Evolutionary conservation across 1,284 basidiomycete species (phyloP).

Genomic region (Leccinum griseonigrum): DNA sequence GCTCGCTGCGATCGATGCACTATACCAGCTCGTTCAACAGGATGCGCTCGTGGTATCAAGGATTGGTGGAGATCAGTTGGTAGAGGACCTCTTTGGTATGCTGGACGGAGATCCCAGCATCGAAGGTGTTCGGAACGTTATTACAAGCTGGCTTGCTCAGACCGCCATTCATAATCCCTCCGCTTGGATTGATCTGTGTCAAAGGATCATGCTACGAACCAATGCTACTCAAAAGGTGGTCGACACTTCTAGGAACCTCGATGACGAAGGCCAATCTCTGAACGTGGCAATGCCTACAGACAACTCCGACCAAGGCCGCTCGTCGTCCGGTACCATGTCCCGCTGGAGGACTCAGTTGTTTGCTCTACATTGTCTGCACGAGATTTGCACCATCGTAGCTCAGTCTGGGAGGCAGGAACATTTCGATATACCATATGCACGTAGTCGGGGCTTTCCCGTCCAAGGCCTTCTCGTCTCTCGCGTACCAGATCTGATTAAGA

Average conservation of each 20-base stretch:
- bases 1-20: slow-evolving; percentile 90
- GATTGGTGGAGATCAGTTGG: slow-evolving; percentile 90
- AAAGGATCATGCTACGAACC: slow-evolving; percentile 91
- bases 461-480: slow-evolving; percentile 70
- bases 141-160: slow-evolving; percentile 93
- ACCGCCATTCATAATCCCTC: slow-evolving; percentile 91
- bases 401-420: slow-evolving; percentile 78
- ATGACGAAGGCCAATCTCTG: slow-evolving; percentile 91
- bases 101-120: slow-evolving; percentile 92
- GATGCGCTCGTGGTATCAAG: slow-evolving; percentile 92
- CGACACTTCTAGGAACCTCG: slow-evolving; percentile 65
- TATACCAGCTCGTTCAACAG: slow-evolving; percentile 97
- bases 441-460: slow-evolving; percentile 43
- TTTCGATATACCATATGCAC: slow-evolving; percentile 70
- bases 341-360: slow-evolving; percentile 98
- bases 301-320: slow-evolving; percentile 33
- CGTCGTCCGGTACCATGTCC: slow-evolving; percentile 52
- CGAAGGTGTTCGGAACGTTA: slow-evolving; percentile 92
- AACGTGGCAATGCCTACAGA: slow-evolving; percentile 50
- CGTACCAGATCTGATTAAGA: slow-evolving; percentile 92
- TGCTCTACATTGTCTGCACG: slow-evolving; percentile 89
- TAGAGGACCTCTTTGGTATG: slow-evolving; percentile 93
- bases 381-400: slow-evolving; percentile 79
- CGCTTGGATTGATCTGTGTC: slow-evolving; percentile 98
- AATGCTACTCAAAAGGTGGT: slow-evolving; percentile 77